These are phyloP conservation scores for Terfezia claveryi DNA, from an alignment of 495 filamentous ascomycete species.

Conservation along the genomic window DNA sequence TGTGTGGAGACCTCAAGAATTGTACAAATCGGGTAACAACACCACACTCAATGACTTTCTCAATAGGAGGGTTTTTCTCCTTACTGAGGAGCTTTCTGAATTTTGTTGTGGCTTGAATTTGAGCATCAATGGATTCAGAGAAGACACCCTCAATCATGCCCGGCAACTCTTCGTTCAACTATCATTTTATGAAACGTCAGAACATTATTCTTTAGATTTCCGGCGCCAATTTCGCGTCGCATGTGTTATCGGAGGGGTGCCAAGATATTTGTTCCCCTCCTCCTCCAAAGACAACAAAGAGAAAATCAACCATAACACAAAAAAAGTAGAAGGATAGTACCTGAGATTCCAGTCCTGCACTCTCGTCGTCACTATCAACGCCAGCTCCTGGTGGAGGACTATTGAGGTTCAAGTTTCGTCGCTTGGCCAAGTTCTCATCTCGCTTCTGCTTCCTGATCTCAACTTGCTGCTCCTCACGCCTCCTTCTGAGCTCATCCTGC, in stretches of 20 bases:
- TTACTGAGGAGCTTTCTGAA: constrained; percentile 96
- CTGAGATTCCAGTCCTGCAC: constrained; percentile 81
- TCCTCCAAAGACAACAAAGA: neutral
- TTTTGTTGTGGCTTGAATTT: constrained; percentile 98
- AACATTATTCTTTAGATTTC: too few relatives aligned
- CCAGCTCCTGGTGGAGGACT: constrained; percentile 60
- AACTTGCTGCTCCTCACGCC: constrained; percentile 96
- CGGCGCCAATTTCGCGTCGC: neutral
- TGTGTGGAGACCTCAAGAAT: constrained; percentile 95
- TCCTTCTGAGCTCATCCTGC: constrained; percentile 92
- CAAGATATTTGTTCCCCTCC: neutral
- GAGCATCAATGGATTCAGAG: constrained; percentile 91
- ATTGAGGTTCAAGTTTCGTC: constrained; percentile 74
- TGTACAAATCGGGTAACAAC: constrained; percentile 94
- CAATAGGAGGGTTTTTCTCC: constrained; percentile 97
- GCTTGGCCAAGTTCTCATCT: constrained; percentile 95
- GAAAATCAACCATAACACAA: constrained; percentile 2
- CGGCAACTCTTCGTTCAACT: constrained; percentile 95
- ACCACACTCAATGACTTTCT: constrained; percentile 96
- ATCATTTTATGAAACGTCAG: constrained; percentile 2
- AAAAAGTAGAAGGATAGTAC: constrained; percentile 34
- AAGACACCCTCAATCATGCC: constrained; percentile 96
- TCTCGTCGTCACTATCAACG: constrained; percentile 94
- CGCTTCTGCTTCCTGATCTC: constrained; percentile 96
- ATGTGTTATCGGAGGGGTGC: neutral